Evolutionary conservation across 2,329 filamentous ascomycete species (phyloP), one percentile per base, ranked within the genome.

Genomic region (Aspergillus novofumigatus): DNA sequence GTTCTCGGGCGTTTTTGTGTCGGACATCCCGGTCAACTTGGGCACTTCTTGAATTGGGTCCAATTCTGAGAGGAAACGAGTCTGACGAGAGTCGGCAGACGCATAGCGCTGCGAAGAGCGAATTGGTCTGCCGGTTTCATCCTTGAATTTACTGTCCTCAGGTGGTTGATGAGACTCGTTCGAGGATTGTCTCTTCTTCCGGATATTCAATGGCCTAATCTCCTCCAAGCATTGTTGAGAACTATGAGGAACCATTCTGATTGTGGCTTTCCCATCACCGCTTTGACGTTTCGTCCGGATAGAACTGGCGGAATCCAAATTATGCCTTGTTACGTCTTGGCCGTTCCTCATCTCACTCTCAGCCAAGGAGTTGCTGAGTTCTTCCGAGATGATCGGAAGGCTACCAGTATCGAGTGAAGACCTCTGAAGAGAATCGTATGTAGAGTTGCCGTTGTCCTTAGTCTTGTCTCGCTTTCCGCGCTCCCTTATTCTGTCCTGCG

Each of bases 201-300:
- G 78, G 45, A 86, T 81, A 51, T 80, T 82, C 49, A 86, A 72
- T 2, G 83, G 81, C 42, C 80, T 81, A 7, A 83, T 66, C 17
- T 71, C 72, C 29, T 70, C 69, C 26, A 77, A 73, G 5, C 75
- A 77, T 3, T 72, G 76, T 9, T 78, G 66, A 4, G 81, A 79
- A 38, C 80, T 81, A 9, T 79, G 77, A 28, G 81, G 77, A 2
- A 87, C 83, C 61, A 86, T 73, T 11, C 85, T 78, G 47, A 87
- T 83, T 0, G 83, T 86, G 29, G 75, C 71, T 55, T 67, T 74
- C 10, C 63, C 65, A 52, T 74, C 65, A 21, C 53, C 59, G 44
- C 52, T 59, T 55, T 52, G 58, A 45, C 59, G 61, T 35, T 51
- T 52, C 32, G 58, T 41, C 5, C 44, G 53, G 38, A 32, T 49